These are phyloP conservation scores for Globisporangium okanoganense DNA, from an alignment of 352 stramenopile species.

Conservation along the genomic window DNA sequence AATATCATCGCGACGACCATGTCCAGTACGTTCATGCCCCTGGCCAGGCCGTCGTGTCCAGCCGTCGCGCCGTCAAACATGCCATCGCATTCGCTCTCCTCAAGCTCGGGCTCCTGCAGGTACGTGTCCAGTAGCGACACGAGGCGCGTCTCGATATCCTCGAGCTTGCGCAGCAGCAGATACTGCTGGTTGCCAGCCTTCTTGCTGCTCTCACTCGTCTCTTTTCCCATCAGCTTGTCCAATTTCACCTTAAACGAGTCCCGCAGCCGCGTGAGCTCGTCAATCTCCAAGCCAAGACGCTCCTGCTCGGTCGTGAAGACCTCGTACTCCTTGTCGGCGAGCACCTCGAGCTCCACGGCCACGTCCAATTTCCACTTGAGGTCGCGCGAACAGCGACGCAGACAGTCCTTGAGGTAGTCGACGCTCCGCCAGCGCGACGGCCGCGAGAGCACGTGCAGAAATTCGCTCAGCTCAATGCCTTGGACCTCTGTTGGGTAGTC, in stretches of 20 bases:
- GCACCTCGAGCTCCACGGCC: slow-evolving; percentile 56
- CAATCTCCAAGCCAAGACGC: slow-evolving; percentile 66
- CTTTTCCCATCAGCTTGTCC: slow-evolving; percentile 20
- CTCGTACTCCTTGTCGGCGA: slow-evolving; percentile 63
- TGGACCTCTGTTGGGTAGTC: slow-evolving; percentile 73
- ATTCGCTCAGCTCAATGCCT: slow-evolving; percentile 60
- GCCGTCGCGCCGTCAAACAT: slow-evolving; percentile 29
- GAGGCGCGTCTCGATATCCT: slow-evolving; percentile 76
- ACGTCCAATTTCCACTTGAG: slow-evolving; percentile 81
- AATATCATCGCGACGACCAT: slow-evolving; percentile 88
- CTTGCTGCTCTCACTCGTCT: slow-evolving; percentile 12
- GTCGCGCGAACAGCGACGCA: slow-evolving; percentile 69
- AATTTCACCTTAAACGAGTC: slow-evolving; percentile 72
- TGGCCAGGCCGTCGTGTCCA: slow-evolving; percentile 20
- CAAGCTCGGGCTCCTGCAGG: slow-evolving; percentile 51
- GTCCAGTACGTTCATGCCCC: slow-evolving; percentile 77
- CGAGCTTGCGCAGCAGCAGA: slow-evolving; percentile 69
- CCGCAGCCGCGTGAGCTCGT: slow-evolving; percentile 62
- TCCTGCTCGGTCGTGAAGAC: slow-evolving; percentile 42
- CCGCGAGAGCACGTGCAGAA: slow-evolving; percentile 43
- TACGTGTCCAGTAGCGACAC: slow-evolving; percentile 53
- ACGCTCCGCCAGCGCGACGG: slow-evolving; percentile 77
- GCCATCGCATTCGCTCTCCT: slow-evolving; percentile 40
- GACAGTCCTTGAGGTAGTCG: slow-evolving; percentile 76
- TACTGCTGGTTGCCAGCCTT: slow-evolving; percentile 27